phyloP scores from a whole-genome alignment of 2,329 filamentous ascomycete species.

The Cercospora brassicicola region DNA sequence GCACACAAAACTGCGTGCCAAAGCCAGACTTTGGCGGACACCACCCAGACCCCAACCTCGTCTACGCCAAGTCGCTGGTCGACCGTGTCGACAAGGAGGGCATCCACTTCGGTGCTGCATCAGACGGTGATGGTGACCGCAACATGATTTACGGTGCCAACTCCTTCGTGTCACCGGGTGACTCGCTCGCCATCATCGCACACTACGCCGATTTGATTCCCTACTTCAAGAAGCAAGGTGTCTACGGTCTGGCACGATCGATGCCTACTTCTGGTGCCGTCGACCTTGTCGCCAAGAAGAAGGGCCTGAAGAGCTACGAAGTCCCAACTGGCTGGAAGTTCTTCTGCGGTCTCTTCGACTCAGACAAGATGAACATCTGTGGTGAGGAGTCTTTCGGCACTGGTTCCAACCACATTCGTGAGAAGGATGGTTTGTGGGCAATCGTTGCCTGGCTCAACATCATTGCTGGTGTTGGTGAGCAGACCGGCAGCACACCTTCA shows the following conservation, averaged over 20 bases:
- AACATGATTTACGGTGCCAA: slow-evolving; percentile 99
- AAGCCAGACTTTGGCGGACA: slow-evolving; percentile 95
- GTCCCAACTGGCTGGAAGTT: slow-evolving; percentile 99
- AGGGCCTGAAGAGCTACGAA: slow-evolving; percentile 88
- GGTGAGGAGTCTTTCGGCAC: slow-evolving; percentile 98
- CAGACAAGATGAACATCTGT: slow-evolving; percentile 95
- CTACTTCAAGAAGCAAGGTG: slow-evolving; percentile 96
- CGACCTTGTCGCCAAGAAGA: slow-evolving; percentile 92
- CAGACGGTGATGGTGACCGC: slow-evolving; percentile 94
- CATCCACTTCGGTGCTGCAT: slow-evolving; percentile 94
- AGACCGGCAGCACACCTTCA: slow-evolving; percentile 77
- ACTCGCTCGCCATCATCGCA: slow-evolving; percentile 96
- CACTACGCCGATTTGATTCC: slow-evolving; percentile 95
- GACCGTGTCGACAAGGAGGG: slow-evolving; percentile 87
- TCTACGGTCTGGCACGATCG: slow-evolving; percentile 90
- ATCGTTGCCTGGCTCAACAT: slow-evolving; percentile 98
- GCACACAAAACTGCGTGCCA: slow-evolving; percentile 88
- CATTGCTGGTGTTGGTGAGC: slow-evolving; percentile 86
- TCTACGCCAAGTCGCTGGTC: slow-evolving; percentile 92
- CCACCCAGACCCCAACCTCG: slow-evolving; percentile 96
- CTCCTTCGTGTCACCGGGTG: slow-evolving; percentile 92
- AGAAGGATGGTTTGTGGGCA: slow-evolving; percentile 98
- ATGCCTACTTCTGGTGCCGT: slow-evolving; percentile 98
- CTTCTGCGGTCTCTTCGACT: slow-evolving; percentile 94
- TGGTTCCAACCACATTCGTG: slow-evolving; percentile 96